Conservation (phyloP, 345 rosid genomes). For the Noccaea caerulescens region DNA sequence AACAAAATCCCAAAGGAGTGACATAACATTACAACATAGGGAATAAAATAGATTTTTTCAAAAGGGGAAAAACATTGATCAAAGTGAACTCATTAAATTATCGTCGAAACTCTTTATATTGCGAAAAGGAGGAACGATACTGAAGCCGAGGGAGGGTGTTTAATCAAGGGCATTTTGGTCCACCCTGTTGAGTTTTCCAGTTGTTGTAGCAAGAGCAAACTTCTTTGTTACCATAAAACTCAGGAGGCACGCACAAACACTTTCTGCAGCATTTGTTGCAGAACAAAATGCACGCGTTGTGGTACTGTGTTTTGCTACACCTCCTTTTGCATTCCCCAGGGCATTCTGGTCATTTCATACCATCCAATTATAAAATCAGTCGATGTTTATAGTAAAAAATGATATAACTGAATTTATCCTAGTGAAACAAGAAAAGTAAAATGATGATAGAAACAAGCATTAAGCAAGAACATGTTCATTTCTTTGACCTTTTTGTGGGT, state of each 20-base stretch:
- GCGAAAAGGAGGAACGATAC: neutral
- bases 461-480: neutral
- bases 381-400: neutral
- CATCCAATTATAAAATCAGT: neutral
- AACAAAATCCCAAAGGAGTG: conserved; percentile 43
- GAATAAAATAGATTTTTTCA: neutral
- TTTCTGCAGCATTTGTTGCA: conserved; percentile 73
- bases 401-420: neutral
- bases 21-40: conserved; percentile 36
- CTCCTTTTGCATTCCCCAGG: conserved; percentile 61
- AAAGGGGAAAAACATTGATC: neutral
- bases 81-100: conserved; percentile 9
- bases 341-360: conserved; percentile 59
- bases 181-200: conserved; percentile 75
- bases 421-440: neutral
- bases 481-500: conserved; percentile 23
- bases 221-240: conserved; percentile 60
- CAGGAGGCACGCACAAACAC: conserved; percentile 84
- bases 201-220: conserved; percentile 82
- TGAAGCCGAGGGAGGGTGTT: neutral
- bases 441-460: neutral
- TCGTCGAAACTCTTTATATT: neutral
- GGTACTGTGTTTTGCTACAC: conserved; percentile 59
- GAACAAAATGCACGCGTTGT: conserved; percentile 63
- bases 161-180: conserved; percentile 71